Evolutionary conservation across 441 rosid genomes (phyloP).

Genomic region (Populus hybrid): DNA sequence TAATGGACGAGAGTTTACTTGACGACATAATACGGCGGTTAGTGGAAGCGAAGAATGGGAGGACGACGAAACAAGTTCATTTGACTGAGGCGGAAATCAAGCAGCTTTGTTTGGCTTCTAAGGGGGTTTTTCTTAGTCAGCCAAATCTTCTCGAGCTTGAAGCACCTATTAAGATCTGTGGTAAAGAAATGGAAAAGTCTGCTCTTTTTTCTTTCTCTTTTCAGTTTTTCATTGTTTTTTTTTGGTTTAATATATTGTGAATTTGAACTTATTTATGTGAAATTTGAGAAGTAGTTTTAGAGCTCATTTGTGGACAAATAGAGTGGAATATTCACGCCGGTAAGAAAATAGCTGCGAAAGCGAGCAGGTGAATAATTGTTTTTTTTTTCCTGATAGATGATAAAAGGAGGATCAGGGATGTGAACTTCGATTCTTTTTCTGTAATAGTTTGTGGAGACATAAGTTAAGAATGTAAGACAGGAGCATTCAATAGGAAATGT

Average conservation of each 20-base stretch:
- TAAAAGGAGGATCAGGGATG: no score
- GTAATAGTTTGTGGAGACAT: not conserved
- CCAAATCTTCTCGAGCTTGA: slow-evolving; percentile 80
- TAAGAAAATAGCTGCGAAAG: not conserved
- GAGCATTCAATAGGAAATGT: not conserved
- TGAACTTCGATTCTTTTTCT: not conserved
- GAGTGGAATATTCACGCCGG: not conserved
- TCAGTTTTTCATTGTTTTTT: not conserved
- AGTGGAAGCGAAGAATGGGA: slow-evolving; percentile 47
- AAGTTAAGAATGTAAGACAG: not conserved
- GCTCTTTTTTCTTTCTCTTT: not conserved
- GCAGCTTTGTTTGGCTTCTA: slow-evolving; percentile 55
- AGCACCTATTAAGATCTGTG: slow-evolving; percentile 78
- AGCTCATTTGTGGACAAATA: not conserved
- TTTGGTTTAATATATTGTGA: not conserved
- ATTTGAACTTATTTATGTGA: not conserved
- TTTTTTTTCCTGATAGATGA: not conserved
- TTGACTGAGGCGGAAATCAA: slow-evolving; percentile 57
- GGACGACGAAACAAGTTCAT: slow-evolving; percentile 48
- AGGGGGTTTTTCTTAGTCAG: slow-evolving; percentile 58
- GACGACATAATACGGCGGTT: slow-evolving; percentile 65
- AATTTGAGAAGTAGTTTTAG: not conserved
- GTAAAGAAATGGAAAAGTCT: slow-evolving; percentile 23
- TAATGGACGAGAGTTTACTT: slow-evolving; percentile 45
- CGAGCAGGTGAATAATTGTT: not conserved